These are phyloP conservation scores for Peniophora sp. DNA, from an alignment of 1,284 basidiomycete genomes.

Conservation along the genomic window DNA sequence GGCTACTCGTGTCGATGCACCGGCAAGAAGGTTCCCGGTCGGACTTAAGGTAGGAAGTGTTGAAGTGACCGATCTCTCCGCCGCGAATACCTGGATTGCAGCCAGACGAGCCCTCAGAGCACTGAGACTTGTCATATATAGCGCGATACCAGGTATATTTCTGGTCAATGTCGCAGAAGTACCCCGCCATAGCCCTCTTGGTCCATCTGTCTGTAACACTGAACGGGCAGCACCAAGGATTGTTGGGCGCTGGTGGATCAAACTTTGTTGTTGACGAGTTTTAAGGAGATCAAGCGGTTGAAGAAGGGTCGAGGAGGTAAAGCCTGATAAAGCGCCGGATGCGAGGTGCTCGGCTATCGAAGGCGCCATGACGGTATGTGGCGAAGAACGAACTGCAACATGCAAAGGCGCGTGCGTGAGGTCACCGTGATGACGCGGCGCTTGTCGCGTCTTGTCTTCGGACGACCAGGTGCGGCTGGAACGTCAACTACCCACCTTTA, in stretches of 20 bases:
- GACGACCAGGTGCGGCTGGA: too few relatives aligned
- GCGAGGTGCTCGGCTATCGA: background rate
- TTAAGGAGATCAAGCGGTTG: constrained; percentile 86
- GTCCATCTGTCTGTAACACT: constrained; percentile 55
- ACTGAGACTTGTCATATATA: constrained; percentile 86
- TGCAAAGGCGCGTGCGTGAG: too few relatives aligned
- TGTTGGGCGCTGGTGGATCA: constrained; percentile 32
- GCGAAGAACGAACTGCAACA: too few relatives aligned
- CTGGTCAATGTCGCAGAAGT: constrained; percentile 76
- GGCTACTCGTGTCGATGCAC: constrained; percentile 76
- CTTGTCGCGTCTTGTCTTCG: too few relatives aligned
- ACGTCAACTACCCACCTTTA: too few relatives aligned
- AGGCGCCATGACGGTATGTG: background rate
- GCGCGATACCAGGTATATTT: constrained; percentile 88
- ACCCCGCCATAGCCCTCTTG: constrained; percentile 78
- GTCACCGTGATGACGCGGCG: too few relatives aligned
- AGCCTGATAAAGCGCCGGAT: constrained; percentile 65
- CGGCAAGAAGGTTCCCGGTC: constrained; percentile 84
- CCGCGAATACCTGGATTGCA: constrained; percentile 49
- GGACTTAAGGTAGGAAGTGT: constrained; percentile 72
- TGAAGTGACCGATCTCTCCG: constrained; percentile 27
- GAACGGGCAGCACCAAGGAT: constrained; percentile 47
- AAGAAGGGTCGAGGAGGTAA: constrained; percentile 65
- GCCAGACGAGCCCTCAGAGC: constrained; percentile 70
- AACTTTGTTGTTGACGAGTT: constrained; percentile 79